Evolutionary conservation across 139 green algal species (phyloP).

Genomic region (Chlorella sorokiniana): DNA sequence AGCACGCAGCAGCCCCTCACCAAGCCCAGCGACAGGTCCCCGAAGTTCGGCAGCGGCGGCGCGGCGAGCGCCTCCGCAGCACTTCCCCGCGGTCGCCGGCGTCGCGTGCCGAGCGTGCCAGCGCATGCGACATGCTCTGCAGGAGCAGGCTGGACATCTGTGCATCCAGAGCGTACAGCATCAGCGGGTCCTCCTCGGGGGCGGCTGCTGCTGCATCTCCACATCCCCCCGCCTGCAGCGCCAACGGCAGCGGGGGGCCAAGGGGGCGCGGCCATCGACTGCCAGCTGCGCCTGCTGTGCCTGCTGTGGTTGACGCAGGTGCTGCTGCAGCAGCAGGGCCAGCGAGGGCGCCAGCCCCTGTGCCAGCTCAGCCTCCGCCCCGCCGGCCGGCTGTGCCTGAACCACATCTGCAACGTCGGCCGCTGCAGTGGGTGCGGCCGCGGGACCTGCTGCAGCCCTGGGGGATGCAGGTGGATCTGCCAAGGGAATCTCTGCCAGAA

Average conservation of each 20-base stretch:
- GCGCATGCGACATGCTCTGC: conserved; percentile 16
- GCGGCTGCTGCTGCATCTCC: not conserved
- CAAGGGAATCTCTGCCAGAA: conserved; percentile 13
- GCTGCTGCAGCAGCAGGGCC: conserved; percentile 22
- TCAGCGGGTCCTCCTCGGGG: not conserved
- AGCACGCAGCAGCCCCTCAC: not conserved
- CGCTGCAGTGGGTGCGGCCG: not conserved
- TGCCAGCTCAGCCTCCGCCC: not conserved
- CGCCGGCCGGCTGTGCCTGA: not conserved
- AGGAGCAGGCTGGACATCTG: conserved; percentile 32
- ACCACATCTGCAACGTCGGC: not conserved
- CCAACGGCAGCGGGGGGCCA: not conserved
- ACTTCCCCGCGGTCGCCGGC: too few species aligned
- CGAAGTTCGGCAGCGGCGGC: not conserved
- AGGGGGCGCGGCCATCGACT: not conserved
- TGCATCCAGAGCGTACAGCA: conserved; percentile 14
- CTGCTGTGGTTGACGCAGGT: not conserved
- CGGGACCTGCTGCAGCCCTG: not conserved
- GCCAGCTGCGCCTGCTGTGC: not conserved
- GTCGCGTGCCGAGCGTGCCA: not conserved
- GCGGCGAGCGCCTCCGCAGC: too few species aligned
- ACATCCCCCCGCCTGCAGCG: not conserved
- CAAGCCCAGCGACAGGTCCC: not conserved
- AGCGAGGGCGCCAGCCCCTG: not conserved
- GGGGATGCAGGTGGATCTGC: not conserved